These are phyloP conservation scores for Magnusiomyces suaveolens DNA, from an alignment of 1,139 yeast species.

Conservation along the genomic window DNA sequence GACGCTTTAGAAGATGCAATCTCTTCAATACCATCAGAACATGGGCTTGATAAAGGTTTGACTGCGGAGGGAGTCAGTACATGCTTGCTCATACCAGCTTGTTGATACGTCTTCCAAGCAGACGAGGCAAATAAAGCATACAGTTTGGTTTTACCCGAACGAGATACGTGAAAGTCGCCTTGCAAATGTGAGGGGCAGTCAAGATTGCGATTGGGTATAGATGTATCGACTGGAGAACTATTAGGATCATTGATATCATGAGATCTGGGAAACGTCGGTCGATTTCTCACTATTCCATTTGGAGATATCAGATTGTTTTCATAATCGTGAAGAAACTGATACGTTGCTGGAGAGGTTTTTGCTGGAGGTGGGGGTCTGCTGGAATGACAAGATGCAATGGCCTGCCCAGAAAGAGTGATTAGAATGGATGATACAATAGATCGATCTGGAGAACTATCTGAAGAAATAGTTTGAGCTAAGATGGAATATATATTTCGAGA, in stretches of 20 bases:
- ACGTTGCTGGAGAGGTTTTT: neutral
- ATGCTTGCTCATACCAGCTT: constrained; percentile 13
- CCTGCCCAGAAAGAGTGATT: constrained; percentile 21
- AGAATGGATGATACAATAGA: constrained; percentile 25
- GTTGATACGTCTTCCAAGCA: constrained; percentile 24
- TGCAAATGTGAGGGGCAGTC: no score
- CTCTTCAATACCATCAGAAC: neutral
- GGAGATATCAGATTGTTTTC: neutral
- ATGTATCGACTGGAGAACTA: neutral
- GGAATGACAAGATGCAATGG: constrained; percentile 24
- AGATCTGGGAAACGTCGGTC: neutral
- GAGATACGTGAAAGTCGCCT: constrained; percentile 23
- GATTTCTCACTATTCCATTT: neutral
- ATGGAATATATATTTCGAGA: constrained; percentile 22
- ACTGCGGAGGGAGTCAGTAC: neutral
- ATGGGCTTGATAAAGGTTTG: neutral
- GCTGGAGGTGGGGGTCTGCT: constrained; percentile 21
- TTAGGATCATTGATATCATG: no score
- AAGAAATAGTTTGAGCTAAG: constrained; percentile 23
- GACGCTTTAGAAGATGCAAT: neutral
- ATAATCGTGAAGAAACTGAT: neutral
- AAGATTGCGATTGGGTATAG: neutral
- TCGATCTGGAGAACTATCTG: constrained; percentile 2
- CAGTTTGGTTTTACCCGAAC: constrained; percentile 25
- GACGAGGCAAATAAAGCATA: constrained; percentile 26